A percentile compares a stretch with the other conserved stretches of the same genome.
Evolutionary conservation across 805 yeast genomes (phyloP).

Genomic region (Cyberlindnera mississippiensis): DNA sequence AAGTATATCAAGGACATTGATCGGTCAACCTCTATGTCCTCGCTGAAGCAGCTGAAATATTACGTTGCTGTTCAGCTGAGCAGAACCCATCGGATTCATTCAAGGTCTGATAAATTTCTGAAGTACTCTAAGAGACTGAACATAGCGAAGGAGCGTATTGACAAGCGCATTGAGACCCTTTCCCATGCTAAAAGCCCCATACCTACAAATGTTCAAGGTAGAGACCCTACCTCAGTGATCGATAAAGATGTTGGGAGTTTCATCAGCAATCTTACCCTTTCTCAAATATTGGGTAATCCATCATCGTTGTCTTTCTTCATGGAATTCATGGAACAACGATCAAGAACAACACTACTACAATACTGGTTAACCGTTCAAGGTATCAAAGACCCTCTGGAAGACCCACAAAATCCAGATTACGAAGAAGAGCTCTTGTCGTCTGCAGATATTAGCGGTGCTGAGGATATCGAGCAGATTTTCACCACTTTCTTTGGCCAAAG

Average conservation of each 20-base stretch:
- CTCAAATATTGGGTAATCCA: constrained; percentile 46
- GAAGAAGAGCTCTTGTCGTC: constrained; percentile 27
- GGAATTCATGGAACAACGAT: constrained; percentile 52
- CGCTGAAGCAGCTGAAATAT: constrained; percentile 46
- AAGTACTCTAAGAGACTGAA: constrained; percentile 30
- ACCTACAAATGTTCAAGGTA: background rate
- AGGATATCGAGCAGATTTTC: constrained; percentile 51
- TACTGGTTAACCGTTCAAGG: constrained; percentile 67
- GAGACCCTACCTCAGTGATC: constrained; percentile 5
- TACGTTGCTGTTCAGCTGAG: constrained; percentile 45
- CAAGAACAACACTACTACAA: constrained; percentile 44
- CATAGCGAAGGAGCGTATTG: constrained; percentile 30
- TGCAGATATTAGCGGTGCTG: constrained; percentile 40
- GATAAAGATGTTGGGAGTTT: constrained; percentile 23
- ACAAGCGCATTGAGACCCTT: constrained; percentile 27
- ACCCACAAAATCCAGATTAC: constrained; percentile 31
- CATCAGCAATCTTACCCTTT: constrained; percentile 31
- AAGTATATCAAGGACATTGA: constrained; percentile 35
- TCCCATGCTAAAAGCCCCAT: constrained; percentile 8
- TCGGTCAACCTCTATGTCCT: constrained; percentile 33
- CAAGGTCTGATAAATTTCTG: constrained; percentile 25
- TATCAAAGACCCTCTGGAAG: constrained; percentile 67
- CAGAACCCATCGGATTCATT: constrained; percentile 32
- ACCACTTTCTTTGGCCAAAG: constrained; percentile 36
- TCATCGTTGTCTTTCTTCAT: constrained; percentile 45